phyloP scores from a whole-genome alignment of 2,329 filamentous ascomycete genomes.

The Colletotrichum euphorbiae region DNA sequence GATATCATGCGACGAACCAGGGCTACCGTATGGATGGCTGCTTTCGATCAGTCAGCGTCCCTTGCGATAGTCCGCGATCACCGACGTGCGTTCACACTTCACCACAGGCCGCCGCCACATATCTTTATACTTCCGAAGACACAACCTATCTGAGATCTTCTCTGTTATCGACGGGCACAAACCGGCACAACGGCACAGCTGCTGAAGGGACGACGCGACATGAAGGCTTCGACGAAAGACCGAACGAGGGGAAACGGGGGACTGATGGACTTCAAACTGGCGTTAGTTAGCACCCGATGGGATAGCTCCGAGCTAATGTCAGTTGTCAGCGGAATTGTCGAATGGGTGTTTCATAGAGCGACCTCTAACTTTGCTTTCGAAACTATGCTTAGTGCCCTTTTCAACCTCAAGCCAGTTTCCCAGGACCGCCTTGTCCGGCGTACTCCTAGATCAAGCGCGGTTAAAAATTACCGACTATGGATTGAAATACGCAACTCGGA shows the following conservation, averaged over 20 bases:
- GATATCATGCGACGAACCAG: constrained; percentile 27
- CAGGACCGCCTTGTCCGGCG: background rate
- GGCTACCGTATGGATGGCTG: background rate
- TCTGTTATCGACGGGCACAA: constrained; percentile 8
- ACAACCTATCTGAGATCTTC: constrained; percentile 23
- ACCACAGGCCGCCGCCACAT: background rate
- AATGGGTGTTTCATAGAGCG: constrained; percentile 1
- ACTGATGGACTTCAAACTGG: constrained; percentile 13
- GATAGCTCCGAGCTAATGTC: background rate
- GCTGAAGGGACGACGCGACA: background rate
- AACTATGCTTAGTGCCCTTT: background rate
- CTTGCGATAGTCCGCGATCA: constrained; percentile 5
- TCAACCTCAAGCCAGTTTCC: background rate
- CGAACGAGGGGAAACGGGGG: background rate
- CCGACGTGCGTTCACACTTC: constrained; percentile 3
- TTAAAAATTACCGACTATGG: background rate
- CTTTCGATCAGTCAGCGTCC: constrained; percentile 3
- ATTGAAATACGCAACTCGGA: background rate
- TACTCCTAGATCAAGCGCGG: background rate
- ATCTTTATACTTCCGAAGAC: background rate
- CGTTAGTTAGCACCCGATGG: too few species aligned
- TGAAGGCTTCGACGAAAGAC: background rate
- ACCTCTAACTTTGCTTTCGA: background rate
- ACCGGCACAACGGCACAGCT: background rate
- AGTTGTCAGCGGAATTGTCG: background rate